Evolutionary conservation across 768 basidiomycete species (phyloP).

Genomic region (Lactarius indigo): DNA sequence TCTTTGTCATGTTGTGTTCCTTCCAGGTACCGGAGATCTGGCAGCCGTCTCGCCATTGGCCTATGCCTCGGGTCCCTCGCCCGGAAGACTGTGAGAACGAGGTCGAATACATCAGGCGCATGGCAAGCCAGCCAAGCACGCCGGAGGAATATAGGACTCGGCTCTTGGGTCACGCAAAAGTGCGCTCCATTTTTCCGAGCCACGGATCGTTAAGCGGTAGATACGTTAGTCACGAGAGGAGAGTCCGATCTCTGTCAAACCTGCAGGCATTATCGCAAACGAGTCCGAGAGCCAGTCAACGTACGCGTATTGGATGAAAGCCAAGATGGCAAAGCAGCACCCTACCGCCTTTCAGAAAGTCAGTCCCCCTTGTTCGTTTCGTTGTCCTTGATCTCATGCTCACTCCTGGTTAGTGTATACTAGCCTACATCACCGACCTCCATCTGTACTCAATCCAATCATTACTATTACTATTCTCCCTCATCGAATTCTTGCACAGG

Average conservation of each 20-base stretch:
- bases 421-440: constrained; percentile 76
- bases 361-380: background rate
- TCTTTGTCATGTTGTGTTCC: constrained; percentile 71
- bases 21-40: constrained; percentile 78
- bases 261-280: constrained; percentile 43
- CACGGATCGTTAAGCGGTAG: background rate
- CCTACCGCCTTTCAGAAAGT: constrained; percentile 77
- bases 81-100: constrained; percentile 47
- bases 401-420: constrained; percentile 53
- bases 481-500: constrained; percentile 37
- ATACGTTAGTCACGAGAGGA: constrained; percentile 54
- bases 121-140: constrained; percentile 36
- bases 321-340: constrained; percentile 61
- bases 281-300: constrained; percentile 45
- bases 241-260: constrained; percentile 67
- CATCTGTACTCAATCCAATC: constrained; percentile 49
- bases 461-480: constrained; percentile 15
- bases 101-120: constrained; percentile 28
- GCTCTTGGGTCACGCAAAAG: constrained; percentile 31
- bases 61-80: constrained; percentile 54
- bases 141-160: constrained; percentile 36
- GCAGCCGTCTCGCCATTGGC: constrained; percentile 67
- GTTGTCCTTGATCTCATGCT: background rate
- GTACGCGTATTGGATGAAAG: constrained; percentile 79
- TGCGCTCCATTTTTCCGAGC: constrained; percentile 17